Conservation (phyloP, 1,284 basidiomycete species). For the Ganoderma multipileum region DNA sequence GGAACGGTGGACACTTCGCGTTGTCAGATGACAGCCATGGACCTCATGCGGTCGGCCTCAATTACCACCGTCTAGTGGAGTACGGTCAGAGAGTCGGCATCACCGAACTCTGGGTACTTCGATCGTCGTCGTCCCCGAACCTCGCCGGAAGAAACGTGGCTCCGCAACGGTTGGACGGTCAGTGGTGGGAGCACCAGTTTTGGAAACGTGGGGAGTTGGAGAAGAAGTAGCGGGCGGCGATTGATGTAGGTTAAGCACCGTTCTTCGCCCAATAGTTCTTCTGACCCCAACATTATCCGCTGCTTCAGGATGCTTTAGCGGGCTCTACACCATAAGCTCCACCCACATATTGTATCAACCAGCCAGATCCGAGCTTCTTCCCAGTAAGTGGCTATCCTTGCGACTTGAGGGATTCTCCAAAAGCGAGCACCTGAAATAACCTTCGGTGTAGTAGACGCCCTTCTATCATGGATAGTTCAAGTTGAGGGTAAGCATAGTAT, state of each 20-base stretch:
- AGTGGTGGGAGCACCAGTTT: constrained; percentile 66
- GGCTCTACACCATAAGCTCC: not conserved
- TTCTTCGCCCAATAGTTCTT: not conserved
- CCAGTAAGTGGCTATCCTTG: not conserved
- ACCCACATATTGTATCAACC: too few species aligned
- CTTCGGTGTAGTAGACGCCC: not conserved
- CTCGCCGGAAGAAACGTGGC: constrained; percentile 53
- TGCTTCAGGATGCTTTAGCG: not conserved
- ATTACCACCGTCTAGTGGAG: constrained; percentile 73
- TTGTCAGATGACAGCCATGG: constrained; percentile 98
- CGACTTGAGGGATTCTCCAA: not conserved
- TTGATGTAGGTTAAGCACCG: not conserved
- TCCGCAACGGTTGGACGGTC: constrained; percentile 51
- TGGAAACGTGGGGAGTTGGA: constrained; percentile 48
- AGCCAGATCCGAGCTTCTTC: not conserved
- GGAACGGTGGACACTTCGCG: constrained; percentile 75
- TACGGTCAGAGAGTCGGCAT: constrained; percentile 77
- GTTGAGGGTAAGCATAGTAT: not conserved
- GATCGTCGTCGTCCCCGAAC: constrained; percentile 45
- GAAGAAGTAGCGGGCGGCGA: not conserved
- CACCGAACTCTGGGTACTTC: constrained; percentile 72
- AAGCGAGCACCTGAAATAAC: not conserved
- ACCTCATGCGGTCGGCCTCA: constrained; percentile 86
- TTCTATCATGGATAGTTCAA: too few species aligned
- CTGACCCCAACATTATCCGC: not conserved